phyloP scores from a whole-genome alignment of 495 filamentous ascomycete genomes.

The Tuber brumale region DNA sequence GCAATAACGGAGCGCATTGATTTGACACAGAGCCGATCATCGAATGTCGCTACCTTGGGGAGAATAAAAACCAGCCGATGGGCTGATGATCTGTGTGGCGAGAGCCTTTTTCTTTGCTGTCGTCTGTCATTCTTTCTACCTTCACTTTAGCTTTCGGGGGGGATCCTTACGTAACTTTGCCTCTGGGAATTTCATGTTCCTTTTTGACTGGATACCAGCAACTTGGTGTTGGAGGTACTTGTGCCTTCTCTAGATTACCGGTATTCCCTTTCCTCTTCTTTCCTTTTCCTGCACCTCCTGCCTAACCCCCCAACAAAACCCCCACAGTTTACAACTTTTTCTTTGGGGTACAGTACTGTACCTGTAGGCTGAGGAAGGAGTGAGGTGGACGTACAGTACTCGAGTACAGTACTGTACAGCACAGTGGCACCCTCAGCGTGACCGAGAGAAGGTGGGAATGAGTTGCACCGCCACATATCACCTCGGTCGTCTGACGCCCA shows the following conservation, averaged over 20 bases:
- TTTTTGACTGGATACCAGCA: background rate
- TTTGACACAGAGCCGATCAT: background rate
- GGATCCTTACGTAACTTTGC: conserved; percentile 2
- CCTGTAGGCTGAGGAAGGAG: background rate
- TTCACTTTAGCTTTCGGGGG: background rate
- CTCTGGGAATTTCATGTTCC: background rate
- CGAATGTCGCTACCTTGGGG: background rate
- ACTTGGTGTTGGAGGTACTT: background rate
- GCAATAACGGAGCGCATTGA: background rate
- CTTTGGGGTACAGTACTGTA: background rate
- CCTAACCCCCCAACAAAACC: background rate
- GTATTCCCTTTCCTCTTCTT: background rate
- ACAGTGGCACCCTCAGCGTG: background rate
- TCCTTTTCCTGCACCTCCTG: background rate
- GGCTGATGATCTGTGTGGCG: background rate
- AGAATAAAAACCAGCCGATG: background rate
- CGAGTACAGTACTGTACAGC: too few relatives aligned
- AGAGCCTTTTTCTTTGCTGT: background rate
- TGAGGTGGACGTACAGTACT: background rate
- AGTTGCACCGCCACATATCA: conserved; percentile 9
- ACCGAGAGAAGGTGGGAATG: background rate
- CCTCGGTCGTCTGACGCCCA: background rate
- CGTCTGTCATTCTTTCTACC: background rate
- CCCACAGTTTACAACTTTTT: background rate
- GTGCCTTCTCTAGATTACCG: background rate